phyloP scores from a whole-genome alignment of 345 rosid species.

The Hibiscus mutabilis region DNA sequence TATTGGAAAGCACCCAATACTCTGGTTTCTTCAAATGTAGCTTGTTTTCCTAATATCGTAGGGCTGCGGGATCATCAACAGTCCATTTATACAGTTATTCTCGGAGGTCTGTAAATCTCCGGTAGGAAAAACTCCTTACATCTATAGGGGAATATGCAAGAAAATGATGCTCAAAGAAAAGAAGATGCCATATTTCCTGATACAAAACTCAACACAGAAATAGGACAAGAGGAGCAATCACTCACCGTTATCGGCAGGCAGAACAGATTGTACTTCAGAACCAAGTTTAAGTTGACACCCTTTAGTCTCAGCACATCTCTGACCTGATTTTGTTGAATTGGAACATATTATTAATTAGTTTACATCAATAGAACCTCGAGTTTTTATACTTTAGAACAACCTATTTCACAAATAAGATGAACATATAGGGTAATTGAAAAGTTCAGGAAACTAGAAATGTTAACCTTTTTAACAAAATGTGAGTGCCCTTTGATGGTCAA shows the following conservation, averaged over 20 bases:
- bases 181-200: not conserved
- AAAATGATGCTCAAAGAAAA: not conserved
- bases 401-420: not conserved
- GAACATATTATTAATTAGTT: not conserved
- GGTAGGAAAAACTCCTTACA: not conserved
- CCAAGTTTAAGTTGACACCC: conserved; percentile 2
- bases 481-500: conserved; percentile 69
- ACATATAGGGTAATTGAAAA: not conserved
- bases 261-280: not conserved
- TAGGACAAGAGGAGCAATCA: not conserved
- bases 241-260: conserved; percentile 27
- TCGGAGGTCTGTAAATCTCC: not conserved
- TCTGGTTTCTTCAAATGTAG: conserved; percentile 67
- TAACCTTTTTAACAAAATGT: conserved; percentile 64
- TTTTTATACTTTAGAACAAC: not conserved
- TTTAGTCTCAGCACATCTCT: not conserved
- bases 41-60: conserved; percentile 54
- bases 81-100: not conserved
- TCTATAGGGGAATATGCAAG: not conserved
- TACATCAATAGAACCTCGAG: not conserved
- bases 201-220: not conserved
- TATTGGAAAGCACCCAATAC: conserved; percentile 84
- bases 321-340: not conserved
- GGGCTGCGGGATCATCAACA: conserved; percentile 66
- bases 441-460: not conserved